Base-by-base conservation (phyloP, 2,329 filamentous ascomycete genomes). In the Stachybotrys elegans region DNA sequence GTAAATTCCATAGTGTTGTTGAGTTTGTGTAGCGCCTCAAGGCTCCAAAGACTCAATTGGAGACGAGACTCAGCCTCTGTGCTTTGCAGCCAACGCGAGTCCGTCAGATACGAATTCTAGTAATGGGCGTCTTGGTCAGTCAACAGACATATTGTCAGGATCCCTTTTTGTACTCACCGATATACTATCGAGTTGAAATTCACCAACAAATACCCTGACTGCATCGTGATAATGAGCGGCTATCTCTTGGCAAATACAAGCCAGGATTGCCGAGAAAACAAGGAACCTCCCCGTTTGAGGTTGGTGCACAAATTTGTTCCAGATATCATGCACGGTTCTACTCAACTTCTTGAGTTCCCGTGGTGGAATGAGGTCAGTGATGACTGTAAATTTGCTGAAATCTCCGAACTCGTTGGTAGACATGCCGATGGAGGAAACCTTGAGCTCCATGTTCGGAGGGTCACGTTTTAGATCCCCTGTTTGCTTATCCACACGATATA, bases 221-320 rank as follows among this genome's bases (percentile, higher is more conserved):
- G 35, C 35, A 6, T 37, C 14, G 35, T 37, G 16, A 19, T 37
- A 37, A n/a, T 37, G 35, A 5, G 13, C 6, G 12, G 35, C 35
- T 12, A 37, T 21, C 17, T 37, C 35, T 19, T 37, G 6, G 17
- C 35, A 37, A n/a, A 37, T 37, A 19, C 35, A 21, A 6, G 35
- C 35, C 20, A 37, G 21, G 14, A 37, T 37, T 7, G 21, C 35
- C 12, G 35, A 37, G 21, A 37, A 37, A 19, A 37, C 35, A 37
- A 37, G 35, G 21, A 37, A 37, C 20, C 35, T 20, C 35, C 35
- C 35, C 35, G 35, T 37, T 19, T 37, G 35, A 8, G 35, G 35
- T 19, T 37, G 35, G 20, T 37, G 35, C 17, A 37, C 35, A 21
- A 37, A 37, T 6, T 19, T 21, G 14, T 37, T 19, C 35, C 35